Base-by-base conservation (phyloP, 2,329 filamentous ascomycete species). In the Aspergillus hiratsukae region DNA sequence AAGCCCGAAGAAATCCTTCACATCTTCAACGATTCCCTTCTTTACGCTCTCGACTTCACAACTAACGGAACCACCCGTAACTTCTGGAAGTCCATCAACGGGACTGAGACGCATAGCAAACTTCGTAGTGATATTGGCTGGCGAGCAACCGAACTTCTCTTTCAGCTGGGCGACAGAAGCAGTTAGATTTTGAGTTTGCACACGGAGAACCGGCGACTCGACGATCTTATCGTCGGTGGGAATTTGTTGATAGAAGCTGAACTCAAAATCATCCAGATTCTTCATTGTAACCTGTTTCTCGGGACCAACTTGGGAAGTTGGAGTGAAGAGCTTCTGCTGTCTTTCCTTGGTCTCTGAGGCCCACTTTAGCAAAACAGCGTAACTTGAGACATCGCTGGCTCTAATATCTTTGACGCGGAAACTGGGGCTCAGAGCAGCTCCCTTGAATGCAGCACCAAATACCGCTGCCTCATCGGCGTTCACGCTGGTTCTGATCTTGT, bases 321-420 rank as follows among this genome's bases (percentile, higher is more conserved):
- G 80, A 3, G 87, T 87, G 82, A 95, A 97, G 25, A 99, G 81
- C 70, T 89, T 88, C 77, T 96, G 90, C 65, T 87, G 85, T 67
- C 87, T 84, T 52, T 84, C 79, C 77, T 93, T 89, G 43, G 84
- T 82, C 60, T 88, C 85, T 56, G 84, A 80, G 40, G 79, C 84
- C 84, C 90, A 96, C 72, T 87, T 89, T 66, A 96, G 83, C 55
- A 86, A 86, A 28, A 88, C 83, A 2, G 86, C 79, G 71, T 94
- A 97, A 46, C 81, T 81, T 45, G 89, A 83, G 23, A 83, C 85
- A 66, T 99, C 94, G n/a, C 80, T 82, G 52, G 89, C 85, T 57
- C 89, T 83, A 63, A 99, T 99, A 70, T 97, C 94, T 81, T 97
- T 99, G 70, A 99, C 94, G 59, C 91, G 88, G 85, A 99, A 99